Base-by-base conservation (phyloP, 768 basidiomycete genomes). In the Lyophyllum decastes region DNA sequence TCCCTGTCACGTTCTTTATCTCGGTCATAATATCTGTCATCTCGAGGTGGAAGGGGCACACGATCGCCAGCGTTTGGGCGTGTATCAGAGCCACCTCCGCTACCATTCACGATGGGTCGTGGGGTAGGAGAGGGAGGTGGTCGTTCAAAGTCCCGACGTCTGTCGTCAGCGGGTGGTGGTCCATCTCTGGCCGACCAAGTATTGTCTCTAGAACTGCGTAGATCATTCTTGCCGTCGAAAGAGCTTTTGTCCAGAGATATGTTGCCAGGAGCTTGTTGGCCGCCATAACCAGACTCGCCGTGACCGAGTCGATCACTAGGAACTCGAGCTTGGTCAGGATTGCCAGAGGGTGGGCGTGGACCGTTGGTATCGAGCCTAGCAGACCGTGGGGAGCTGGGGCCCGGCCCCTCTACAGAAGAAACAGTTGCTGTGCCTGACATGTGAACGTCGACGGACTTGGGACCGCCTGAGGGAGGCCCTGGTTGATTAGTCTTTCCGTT, bases 1-100 rank as follows among this genome's bases (percentile, higher is more conserved):
- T 76, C 73, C 49, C 73, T 74, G 47, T 76, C 71, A 55, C 72
- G 70, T n/a, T 77, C 76, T 59, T 72, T 70, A 54, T 72, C 72
- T 35, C 70, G 60, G 54, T 76, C 76, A 63, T 67, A 61, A 57
- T 57, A 59, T 54, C 67, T 72, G 55, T 64, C 68, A 53, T 73
- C 74, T 34, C 74, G 66, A 50, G 67, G 43, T 38, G 54, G 65
- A 63, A 44, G 58, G 35, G 45, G 58, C 63, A 55, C 58, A 45
- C 64, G 59, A 26, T 59, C 64, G 33, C 54, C 59, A 49, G 52
- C 54, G 48, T 57, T 43, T 47, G 61, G 45, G 45, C 63, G 63
- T 52, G 46, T 41, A 53, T 66, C 64, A 55, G 61, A 45, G 38
- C 55, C 35, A 52, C 54, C 49, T 25, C 49, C 49, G 21, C 49